Evolutionary conservation across 2,329 filamentous ascomycete genomes (phyloP).

Genomic region (Ophiostoma triangulosporum): DNA sequence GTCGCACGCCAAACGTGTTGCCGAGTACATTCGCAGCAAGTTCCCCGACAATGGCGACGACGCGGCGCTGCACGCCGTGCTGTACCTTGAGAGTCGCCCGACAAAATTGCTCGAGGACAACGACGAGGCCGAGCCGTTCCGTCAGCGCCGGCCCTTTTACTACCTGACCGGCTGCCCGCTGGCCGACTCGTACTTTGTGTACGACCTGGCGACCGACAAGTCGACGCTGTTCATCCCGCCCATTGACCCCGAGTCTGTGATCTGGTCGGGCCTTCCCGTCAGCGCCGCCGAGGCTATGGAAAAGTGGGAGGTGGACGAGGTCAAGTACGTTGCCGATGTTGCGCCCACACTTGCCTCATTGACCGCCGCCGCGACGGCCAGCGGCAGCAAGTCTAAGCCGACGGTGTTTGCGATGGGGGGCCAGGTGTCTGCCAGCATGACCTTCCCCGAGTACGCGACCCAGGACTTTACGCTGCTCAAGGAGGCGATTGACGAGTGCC

Average conservation of each 20-base stretch:
- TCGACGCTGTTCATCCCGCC: slow-evolving; percentile 68
- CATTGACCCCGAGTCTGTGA: slow-evolving; percentile 73
- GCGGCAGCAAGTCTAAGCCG: neutral
- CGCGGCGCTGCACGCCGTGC: slow-evolving; percentile 43
- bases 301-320: slow-evolving; percentile 70
- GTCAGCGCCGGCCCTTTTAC: slow-evolving; percentile 86
- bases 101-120: slow-evolving; percentile 78
- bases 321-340: slow-evolving; percentile 58
- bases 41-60: slow-evolving; percentile 35
- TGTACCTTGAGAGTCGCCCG: slow-evolving; percentile 81
- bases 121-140: slow-evolving; percentile 68
- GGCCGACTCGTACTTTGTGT: slow-evolving; percentile 66
- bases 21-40: slow-evolving; percentile 58
- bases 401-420: slow-evolving; percentile 60
- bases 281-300: slow-evolving; percentile 59
- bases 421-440: slow-evolving; percentile 59
- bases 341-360: slow-evolving; percentile 51
- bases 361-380: slow-evolving; percentile 27
- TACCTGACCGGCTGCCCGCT: slow-evolving; percentile 79
- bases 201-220: slow-evolving; percentile 60
- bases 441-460: slow-evolving; percentile 55
- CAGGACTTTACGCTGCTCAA: slow-evolving; percentile 46
- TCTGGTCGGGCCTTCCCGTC: slow-evolving; percentile 84
- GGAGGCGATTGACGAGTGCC: slow-evolving; percentile 51
- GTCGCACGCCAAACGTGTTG: slow-evolving; percentile 72